Conservation (phyloP, 176 grass and related monocot genomes). For the Carex myosuroides region DNA sequence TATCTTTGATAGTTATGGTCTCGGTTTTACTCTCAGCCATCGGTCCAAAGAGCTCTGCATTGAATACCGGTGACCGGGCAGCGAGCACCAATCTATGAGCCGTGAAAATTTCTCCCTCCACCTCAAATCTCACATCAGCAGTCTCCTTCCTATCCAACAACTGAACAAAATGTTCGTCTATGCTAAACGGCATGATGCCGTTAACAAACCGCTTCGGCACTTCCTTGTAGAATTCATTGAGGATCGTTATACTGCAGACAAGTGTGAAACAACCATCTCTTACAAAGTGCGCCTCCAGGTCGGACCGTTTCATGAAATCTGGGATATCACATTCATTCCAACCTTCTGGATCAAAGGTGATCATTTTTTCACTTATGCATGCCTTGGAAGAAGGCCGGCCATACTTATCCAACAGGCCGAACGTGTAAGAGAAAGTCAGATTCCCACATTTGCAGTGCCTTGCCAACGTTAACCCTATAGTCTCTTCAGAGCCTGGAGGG, state of each 20-base stretch:
- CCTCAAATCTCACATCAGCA: slow-evolving; percentile 11
- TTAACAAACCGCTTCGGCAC: not conserved
- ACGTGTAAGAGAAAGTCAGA: not conserved
- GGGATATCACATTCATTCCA: not conserved
- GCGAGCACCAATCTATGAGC: slow-evolving; percentile 22
- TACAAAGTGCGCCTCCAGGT: not conserved
- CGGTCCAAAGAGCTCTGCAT: slow-evolving; percentile 25
- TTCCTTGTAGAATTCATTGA: not conserved
- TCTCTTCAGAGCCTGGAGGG: not conserved
- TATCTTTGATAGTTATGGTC: slow-evolving; percentile 11
- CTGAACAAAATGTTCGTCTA: not conserved
- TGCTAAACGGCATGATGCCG: not conserved
- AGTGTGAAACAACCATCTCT: not conserved
- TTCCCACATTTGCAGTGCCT: not conserved
- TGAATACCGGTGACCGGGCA: slow-evolving; percentile 27
- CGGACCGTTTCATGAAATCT: not conserved
- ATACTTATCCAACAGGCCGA: not conserved
- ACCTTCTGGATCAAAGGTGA: too few species aligned
- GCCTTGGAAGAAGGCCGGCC: not conserved
- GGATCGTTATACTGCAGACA: not conserved
- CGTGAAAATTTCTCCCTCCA: not conserved
- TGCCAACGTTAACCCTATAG: not conserved
- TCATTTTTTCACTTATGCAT: too few species aligned
- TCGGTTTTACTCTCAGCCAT: slow-evolving; percentile 6
- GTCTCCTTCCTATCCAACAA: not conserved